phyloP scores from a whole-genome alignment of 2,329 filamentous ascomycete genomes.

The Arthrobotrys sphaeroides region DNA sequence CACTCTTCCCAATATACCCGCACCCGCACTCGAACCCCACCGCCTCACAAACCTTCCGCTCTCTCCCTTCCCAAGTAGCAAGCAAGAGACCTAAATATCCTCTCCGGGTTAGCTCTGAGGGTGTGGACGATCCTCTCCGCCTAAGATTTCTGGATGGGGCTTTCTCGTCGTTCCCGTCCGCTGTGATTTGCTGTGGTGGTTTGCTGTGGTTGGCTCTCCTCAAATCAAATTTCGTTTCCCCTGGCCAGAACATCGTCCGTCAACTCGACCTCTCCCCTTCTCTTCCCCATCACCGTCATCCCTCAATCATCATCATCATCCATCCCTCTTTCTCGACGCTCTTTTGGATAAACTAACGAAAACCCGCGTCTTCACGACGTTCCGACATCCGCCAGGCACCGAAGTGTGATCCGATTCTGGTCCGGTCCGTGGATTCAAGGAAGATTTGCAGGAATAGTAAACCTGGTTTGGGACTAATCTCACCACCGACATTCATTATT shows the following conservation, averaged over 20 bases:
- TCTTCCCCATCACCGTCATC: neutral
- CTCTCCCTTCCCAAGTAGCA: neutral
- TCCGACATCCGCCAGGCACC: slow-evolving; percentile 15
- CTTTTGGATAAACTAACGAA: slow-evolving; percentile 13
- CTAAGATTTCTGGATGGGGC: slow-evolving; percentile 24
- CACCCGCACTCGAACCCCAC: neutral
- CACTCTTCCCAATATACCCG: slow-evolving; percentile 17
- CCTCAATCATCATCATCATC: neutral
- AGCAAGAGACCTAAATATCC: neutral
- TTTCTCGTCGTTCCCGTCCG: neutral
- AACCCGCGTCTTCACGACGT: slow-evolving; percentile 15
- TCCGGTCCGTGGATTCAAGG: slow-evolving; percentile 15
- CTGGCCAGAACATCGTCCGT: slow-evolving; percentile 26
- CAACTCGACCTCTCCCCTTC: slow-evolving; percentile 11
- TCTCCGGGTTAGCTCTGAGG: slow-evolving; percentile 1
- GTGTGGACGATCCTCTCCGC: slow-evolving; percentile 31
- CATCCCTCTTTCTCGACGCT: slow-evolving; percentile 7
- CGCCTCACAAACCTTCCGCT: neutral
- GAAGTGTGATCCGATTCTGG: slow-evolving; percentile 9
- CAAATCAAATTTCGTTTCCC: slow-evolving; percentile 51
- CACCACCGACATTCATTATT: slow-evolving; percentile 22
- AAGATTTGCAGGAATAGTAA: slow-evolving; percentile 10
- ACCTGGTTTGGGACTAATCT: slow-evolving; percentile 23
- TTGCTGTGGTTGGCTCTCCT: slow-evolving; percentile 22
- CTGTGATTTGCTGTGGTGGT: slow-evolving; percentile 17